These are phyloP conservation scores for Eragrostis tef DNA, from an alignment of 202 grass and related monocot genomes.

Conservation along the genomic window DNA sequence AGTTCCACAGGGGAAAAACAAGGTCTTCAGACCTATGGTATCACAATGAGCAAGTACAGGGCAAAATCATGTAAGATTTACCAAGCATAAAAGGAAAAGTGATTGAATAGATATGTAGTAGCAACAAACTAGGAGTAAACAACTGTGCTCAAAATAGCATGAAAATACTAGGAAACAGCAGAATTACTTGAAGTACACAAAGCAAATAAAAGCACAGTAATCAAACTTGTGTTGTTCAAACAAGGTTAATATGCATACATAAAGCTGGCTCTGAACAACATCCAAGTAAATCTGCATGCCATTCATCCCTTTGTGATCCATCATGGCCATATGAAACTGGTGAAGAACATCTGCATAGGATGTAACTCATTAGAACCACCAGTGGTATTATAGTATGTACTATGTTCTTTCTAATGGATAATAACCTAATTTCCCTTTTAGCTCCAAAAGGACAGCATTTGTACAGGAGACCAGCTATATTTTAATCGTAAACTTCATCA, in stretches of 20 bases:
- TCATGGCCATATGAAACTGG: conserved; percentile 58
- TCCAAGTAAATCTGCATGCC: conserved; percentile 96
- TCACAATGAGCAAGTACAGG: conserved; percentile 18
- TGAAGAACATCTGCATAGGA: conserved; percentile 66
- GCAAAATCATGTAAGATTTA: conserved; percentile 28
- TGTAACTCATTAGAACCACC: conserved; percentile 41
- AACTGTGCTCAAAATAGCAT: conserved; percentile 18
- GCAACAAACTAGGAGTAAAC: neutral
- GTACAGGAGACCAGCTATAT: neutral
- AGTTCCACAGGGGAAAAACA: conserved; percentile 93
- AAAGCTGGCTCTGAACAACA: conserved; percentile 96
- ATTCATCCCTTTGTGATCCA: conserved; percentile 64
- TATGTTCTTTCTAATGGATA: neutral
- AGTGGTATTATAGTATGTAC: conserved; percentile 2
- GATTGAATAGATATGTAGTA: neutral
- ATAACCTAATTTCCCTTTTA: neutral
- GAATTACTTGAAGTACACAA: conserved; percentile 12
- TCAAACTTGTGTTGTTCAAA: conserved; percentile 13
- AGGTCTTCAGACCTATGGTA: conserved; percentile 76
- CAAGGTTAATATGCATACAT: conserved; percentile 65
- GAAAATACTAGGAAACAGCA: neutral
- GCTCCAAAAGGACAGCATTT: neutral
- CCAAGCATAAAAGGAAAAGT: conserved; percentile 10
- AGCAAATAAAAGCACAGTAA: conserved; percentile 14
- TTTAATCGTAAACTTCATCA: conserved; percentile 10